Conservation (phyloP, 2,329 filamentous ascomycete species). For the Trichothecium sympodiale region DNA sequence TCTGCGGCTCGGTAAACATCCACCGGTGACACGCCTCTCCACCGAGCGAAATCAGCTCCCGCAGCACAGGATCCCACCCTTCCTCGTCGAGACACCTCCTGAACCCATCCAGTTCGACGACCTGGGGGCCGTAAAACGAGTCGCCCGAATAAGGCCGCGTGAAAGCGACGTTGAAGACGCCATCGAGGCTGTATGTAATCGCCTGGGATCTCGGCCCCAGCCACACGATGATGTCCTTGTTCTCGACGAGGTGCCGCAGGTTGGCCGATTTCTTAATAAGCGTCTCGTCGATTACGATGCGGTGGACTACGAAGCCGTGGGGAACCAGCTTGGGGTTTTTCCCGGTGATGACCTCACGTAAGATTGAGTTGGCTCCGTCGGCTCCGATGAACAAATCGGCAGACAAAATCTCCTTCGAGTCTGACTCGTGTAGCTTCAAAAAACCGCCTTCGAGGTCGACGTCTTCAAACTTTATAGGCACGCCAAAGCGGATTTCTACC, state of each 20-base stretch:
- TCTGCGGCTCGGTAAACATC: background rate
- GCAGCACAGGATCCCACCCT: background rate
- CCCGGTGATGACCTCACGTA: background rate
- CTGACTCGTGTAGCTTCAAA: background rate
- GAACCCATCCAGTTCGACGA: background rate
- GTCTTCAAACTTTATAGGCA: background rate
- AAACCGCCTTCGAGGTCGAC: background rate
- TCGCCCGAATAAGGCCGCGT: background rate
- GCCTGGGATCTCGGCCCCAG: slow-evolving; percentile 1
- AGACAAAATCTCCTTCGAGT: background rate
- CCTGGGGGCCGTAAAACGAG: background rate
- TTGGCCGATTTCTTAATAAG: background rate
- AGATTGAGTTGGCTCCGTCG: background rate
- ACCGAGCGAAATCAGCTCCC: background rate
- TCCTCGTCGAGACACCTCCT: background rate
- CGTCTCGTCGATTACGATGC: background rate
- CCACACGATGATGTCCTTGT: background rate
- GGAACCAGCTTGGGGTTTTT: background rate
- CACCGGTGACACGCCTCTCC: background rate
- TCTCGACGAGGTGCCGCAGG: background rate
- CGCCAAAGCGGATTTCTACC: background rate
- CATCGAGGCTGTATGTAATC: slow-evolving; percentile 2
- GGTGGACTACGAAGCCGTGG: background rate
- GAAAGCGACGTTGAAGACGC: slow-evolving; percentile 2
- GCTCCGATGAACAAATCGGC: background rate